Percentiles rank a stretch among this genome's conserved stretches.
These are phyloP conservation scores for Tilletia caries DNA, from an alignment of 1,284 basidiomycete species.

Conservation along the genomic window DNA sequence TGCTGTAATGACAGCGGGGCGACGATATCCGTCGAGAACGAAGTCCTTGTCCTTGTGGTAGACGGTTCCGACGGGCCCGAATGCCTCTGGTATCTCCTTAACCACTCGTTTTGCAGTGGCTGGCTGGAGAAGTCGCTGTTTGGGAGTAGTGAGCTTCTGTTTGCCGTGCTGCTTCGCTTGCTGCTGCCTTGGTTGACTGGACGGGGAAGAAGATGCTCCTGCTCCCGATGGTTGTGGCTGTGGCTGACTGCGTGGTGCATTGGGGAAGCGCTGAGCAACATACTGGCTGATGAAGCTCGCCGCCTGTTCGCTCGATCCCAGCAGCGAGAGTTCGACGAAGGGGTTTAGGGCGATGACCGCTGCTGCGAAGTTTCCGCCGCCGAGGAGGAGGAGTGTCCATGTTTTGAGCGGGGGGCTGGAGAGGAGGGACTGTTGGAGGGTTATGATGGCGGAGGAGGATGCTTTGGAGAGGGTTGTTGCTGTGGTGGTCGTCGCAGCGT, in stretches of 20 bases:
- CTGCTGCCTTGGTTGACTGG: background rate
- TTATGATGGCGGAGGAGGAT: background rate
- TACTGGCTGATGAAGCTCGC: slow-evolving; percentile 10
- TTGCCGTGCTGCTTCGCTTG: background rate
- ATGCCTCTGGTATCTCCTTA: background rate
- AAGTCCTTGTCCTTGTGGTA: slow-evolving; percentile 7
- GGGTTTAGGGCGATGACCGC: slow-evolving; percentile 67
- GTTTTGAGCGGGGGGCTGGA: slow-evolving; percentile 58
- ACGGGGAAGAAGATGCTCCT: no score
- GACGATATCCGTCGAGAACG: background rate
- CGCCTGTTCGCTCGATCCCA: background rate
- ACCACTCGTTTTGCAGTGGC: slow-evolving; percentile 2
- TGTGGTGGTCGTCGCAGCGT: background rate
- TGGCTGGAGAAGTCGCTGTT: background rate
- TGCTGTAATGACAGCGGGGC: background rate
- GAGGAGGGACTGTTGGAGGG: background rate
- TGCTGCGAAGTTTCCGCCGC: slow-evolving; percentile 95
- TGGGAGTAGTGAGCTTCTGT: background rate
- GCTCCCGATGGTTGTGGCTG: no score
- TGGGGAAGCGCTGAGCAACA: slow-evolving; percentile 6
- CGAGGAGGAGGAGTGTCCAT: slow-evolving; percentile 93
- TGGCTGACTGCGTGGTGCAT: no score
- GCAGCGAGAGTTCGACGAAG: slow-evolving; percentile 25
- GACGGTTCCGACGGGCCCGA: slow-evolving; percentile 3
- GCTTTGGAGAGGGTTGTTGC: background rate